Percentiles rank a stretch among this genome's conserved stretches.
phyloP scores from a whole-genome alignment of 768 basidiomycete genomes.

The Cyathus striatus region DNA sequence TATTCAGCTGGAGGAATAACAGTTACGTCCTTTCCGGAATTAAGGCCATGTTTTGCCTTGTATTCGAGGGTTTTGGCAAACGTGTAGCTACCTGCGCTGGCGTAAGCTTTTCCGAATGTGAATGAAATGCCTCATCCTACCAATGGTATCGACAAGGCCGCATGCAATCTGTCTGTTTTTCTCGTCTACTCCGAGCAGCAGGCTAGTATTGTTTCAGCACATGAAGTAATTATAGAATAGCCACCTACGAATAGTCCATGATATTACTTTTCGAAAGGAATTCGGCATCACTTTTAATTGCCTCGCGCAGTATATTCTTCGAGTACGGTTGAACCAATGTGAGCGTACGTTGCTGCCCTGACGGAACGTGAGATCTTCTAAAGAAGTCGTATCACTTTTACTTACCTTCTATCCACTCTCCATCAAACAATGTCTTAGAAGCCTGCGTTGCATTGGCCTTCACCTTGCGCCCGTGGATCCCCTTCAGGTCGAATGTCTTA shows the following conservation, averaged over 20 bases:
- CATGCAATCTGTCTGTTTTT: conserved; percentile 64
- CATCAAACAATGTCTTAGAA: conserved; percentile 68
- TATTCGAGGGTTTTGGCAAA: conserved; percentile 86
- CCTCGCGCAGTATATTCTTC: conserved; percentile 65
- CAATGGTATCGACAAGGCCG: conserved; percentile 83
- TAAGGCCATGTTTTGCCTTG: conserved; percentile 76
- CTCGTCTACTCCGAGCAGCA: conserved; percentile 71
- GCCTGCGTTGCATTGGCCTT: conserved; percentile 34
- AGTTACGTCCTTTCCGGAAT: conserved; percentile 68
- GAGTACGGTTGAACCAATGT: conserved; percentile 70
- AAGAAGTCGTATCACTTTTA: background rate
- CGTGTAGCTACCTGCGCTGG: conserved; percentile 63
- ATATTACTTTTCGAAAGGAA: conserved; percentile 74
- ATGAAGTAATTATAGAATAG: background rate
- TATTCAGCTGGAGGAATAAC: conserved; percentile 80
- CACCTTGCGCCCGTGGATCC: conserved; percentile 73
- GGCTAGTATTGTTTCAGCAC: conserved; percentile 24
- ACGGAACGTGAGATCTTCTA: background rate
- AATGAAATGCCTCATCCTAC: conserved; percentile 22
- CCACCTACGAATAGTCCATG: conserved; percentile 79
- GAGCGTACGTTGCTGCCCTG: conserved; percentile 61
- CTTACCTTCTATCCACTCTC: conserved; percentile 80
- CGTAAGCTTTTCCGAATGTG: background rate
- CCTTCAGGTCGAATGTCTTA: conserved; percentile 80
- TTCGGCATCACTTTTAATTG: conserved; percentile 64